Conservation (phyloP, 441 rosid species). For the Melastoma candidum region DNA sequence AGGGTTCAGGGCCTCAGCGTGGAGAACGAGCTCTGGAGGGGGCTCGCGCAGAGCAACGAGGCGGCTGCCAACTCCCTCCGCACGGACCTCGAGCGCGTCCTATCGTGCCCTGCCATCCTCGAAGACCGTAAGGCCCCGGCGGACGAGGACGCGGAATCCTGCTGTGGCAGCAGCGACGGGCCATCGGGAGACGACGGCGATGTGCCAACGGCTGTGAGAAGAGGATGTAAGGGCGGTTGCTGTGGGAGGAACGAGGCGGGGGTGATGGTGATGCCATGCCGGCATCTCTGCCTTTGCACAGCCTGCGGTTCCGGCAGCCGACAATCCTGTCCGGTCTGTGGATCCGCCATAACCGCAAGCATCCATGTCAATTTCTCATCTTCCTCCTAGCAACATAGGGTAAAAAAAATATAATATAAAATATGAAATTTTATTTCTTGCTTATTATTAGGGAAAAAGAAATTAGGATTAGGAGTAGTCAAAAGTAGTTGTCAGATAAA, state of each 20-base stretch:
- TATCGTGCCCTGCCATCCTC: slow-evolving; percentile 3
- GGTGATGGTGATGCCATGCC: slow-evolving; percentile 14
- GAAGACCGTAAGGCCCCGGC: neutral
- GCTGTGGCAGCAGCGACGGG: slow-evolving; percentile 12
- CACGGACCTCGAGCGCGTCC: slow-evolving; percentile 11
- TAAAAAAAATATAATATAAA: too few species aligned
- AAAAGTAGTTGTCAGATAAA: too few species aligned
- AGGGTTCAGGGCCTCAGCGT: slow-evolving; percentile 8
- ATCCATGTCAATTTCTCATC: slow-evolving; percentile 2
- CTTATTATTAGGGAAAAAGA: too few species aligned
- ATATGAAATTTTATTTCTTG: too few species aligned
- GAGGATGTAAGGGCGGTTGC: slow-evolving; percentile 1
- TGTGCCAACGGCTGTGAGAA: neutral
- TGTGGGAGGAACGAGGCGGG: slow-evolving; percentile 8
- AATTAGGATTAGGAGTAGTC: too few species aligned
- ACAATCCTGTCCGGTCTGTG: slow-evolving; percentile 10
- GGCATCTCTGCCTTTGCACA: slow-evolving; percentile 13
- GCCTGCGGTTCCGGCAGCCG: slow-evolving; percentile 7
- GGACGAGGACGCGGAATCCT: slow-evolving; percentile 12
- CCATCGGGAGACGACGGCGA: neutral
- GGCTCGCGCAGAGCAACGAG: slow-evolving; percentile 14
- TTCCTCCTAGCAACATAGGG: too few species aligned
- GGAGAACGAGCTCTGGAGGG: slow-evolving; percentile 17
- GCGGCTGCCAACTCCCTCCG: slow-evolving; percentile 14
- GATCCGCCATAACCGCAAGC: slow-evolving; percentile 2